These are phyloP conservation scores for Cladophialophora immunda DNA, from an alignment of 2,329 filamentous ascomycete species.

Conservation along the genomic window DNA sequence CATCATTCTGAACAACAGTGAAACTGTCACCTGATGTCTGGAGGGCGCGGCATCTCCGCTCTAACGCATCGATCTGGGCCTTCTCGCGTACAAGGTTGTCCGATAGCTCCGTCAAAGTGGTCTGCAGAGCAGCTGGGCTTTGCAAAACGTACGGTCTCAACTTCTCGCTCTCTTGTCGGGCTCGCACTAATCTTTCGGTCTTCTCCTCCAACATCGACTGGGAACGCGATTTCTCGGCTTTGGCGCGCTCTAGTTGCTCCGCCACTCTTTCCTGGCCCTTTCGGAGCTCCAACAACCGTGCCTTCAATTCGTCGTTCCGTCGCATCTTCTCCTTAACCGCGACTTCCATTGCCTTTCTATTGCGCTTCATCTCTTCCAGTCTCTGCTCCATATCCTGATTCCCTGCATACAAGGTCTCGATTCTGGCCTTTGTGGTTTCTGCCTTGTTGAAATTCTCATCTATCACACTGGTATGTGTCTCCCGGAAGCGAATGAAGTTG, in stretches of 20 bases:
- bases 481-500: slow-evolving; percentile 97
- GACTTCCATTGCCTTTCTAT: slow-evolving; percentile 80
- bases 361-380: slow-evolving; percentile 80
- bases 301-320: slow-evolving; percentile 87
- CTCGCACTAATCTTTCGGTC: slow-evolving; percentile 64
- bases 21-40: slow-evolving; percentile 95
- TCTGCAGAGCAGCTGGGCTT: slow-evolving; percentile 83
- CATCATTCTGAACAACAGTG: slow-evolving; percentile 80
- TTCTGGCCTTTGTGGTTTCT: slow-evolving; percentile 83
- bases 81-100: slow-evolving; percentile 81
- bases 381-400: slow-evolving; percentile 87
- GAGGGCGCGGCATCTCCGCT: slow-evolving; percentile 84
- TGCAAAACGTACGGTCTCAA: slow-evolving; percentile 91
- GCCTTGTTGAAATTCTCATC: slow-evolving; percentile 93
- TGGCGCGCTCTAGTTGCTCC: slow-evolving; percentile 81
- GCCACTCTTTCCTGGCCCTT: slow-evolving; percentile 84
- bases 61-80: slow-evolving; percentile 83
- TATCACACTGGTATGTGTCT: slow-evolving; percentile 87
- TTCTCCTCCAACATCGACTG: slow-evolving; percentile 66
- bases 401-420: slow-evolving; percentile 83
- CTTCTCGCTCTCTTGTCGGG: slow-evolving; percentile 87
- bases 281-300: slow-evolving; percentile 79
- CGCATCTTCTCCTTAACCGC: slow-evolving; percentile 84
- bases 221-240: slow-evolving; percentile 79
- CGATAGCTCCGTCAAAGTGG: slow-evolving; percentile 80